Conservation (phyloP, 805 yeast genomes). For the Kodamaea fukazawae region DNA sequence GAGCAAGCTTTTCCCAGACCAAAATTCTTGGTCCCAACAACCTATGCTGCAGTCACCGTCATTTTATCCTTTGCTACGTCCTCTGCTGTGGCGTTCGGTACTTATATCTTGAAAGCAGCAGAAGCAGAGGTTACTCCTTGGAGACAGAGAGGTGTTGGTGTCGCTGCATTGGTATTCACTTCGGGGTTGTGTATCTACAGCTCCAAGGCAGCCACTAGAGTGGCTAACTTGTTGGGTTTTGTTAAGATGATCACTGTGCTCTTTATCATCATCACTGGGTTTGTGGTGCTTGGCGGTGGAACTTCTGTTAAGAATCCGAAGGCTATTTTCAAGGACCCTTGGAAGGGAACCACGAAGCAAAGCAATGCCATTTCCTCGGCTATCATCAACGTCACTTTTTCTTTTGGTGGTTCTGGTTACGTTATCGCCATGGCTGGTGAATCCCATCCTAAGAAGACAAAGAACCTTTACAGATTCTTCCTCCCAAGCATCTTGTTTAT, state of each 20-base stretch:
- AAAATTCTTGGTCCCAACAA: slow-evolving; percentile 32
- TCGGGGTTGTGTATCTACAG: slow-evolving; percentile 21
- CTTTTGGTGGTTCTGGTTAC: slow-evolving; percentile 42
- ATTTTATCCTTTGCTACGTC: slow-evolving; percentile 34
- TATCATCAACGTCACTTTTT: slow-evolving; percentile 43
- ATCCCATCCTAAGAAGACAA: slow-evolving; percentile 23
- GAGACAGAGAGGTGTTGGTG: slow-evolving; percentile 37
- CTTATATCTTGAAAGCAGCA: slow-evolving; percentile 33
- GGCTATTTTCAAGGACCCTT: slow-evolving; percentile 34
- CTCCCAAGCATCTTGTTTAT: slow-evolving; percentile 32
- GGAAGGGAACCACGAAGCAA: slow-evolving; percentile 40
- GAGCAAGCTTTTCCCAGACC: slow-evolving; percentile 40
- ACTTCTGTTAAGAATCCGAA: slow-evolving; percentile 32
- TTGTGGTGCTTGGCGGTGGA: slow-evolving; percentile 36
- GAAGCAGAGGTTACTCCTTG: slow-evolving; percentile 27
- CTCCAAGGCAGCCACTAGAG: slow-evolving; percentile 27
- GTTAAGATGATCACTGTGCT: slow-evolving; percentile 31
- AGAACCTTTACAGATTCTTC: slow-evolving; percentile 23
- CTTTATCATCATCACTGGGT: slow-evolving; percentile 33
- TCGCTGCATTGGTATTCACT: slow-evolving; percentile 27
- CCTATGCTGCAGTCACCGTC: slow-evolving; percentile 38
- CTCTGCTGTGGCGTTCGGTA: slow-evolving; percentile 38
- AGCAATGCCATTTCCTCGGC: slow-evolving; percentile 44
- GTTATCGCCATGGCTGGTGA: slow-evolving; percentile 38
- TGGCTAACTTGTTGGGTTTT: slow-evolving; percentile 34